Evolutionary conservation across 768 basidiomycete species (phyloP), one percentile per base, ranked within the genome.

Genomic region (Leccinum boreale): DNA sequence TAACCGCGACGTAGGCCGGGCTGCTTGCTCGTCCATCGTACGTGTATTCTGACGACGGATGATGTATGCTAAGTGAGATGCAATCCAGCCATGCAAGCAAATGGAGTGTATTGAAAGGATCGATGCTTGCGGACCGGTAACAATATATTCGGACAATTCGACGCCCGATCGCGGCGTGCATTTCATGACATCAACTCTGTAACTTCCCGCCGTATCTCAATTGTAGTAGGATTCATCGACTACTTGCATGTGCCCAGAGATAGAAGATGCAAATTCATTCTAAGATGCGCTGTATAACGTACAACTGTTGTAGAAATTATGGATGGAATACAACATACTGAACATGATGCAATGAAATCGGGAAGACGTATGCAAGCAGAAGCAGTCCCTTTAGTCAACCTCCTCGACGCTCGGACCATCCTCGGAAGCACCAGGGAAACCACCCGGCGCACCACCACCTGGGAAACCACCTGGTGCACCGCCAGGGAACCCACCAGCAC

Each of bases 371-470:
- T 61, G 63, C 67, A 61, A 63, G 52, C 52, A 54, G 39, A 62
- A 64, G 62, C 60, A 50, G 46, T 57, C 57, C 55, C 62, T 58
- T 81, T 82, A 90, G 72, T 90, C 88, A 66, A 94, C 93, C 78
- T 94, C 92, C 80, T 95, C 92, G 53, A 94, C 92, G 58, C 86
- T 87, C 48, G 92, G 93, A 47, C 93, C 94, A 29, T 92, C 92
- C 73, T 90, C 90, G 51, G 77, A 74, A 35, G 79, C 85, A 56
- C 85, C 84, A 31, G 86, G 85, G 80, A 85, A 84, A 50, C 85
- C 85, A 52, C 88, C 89, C 33, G 87, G 85, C 49, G 83, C 84
- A 70, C 83, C 90, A 70, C 83, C 90, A 50, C 79, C 80, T 19
- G 80, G 72, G 70, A 74, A 74, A 33, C 82, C 82, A 5, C 81